Evolutionary conservation across 2,329 filamentous ascomycete species (phyloP).

Genomic region (Penicillium sp.): DNA sequence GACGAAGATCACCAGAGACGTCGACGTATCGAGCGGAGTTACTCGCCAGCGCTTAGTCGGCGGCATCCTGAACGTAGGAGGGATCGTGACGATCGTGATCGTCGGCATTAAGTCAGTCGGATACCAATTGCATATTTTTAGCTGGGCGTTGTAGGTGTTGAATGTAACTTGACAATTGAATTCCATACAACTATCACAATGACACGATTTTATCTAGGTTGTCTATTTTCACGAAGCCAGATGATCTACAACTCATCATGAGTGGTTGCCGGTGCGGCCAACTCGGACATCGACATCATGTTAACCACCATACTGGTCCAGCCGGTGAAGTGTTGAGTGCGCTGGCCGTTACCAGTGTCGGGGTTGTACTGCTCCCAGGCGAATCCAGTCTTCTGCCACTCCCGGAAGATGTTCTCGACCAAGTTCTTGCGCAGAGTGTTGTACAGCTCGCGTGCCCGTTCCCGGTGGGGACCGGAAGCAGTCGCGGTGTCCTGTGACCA

Average conservation of each 20-base stretch:
- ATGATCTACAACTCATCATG: constrained; percentile 53
- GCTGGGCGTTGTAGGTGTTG: constrained; percentile 9
- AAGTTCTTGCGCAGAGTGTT: constrained; percentile 76
- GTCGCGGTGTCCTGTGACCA: constrained; percentile 63
- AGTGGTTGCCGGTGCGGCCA: constrained; percentile 37
- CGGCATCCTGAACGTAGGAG: constrained; percentile 28
- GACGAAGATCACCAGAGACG: constrained; percentile 26
- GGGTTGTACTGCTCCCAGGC: constrained; percentile 99
- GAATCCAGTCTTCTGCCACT: constrained; percentile 90
- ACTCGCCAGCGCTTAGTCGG: constrained; percentile 25
- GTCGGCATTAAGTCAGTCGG: constrained; percentile 24
- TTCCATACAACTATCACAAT: constrained; percentile 5
- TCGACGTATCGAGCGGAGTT: constrained; percentile 25
- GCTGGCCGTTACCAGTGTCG: constrained; percentile 87
- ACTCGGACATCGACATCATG: constrained; percentile 90
- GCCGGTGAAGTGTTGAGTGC: constrained; percentile 96
- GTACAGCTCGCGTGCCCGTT: constrained; percentile 73
- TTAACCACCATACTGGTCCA: constrained; percentile 99
- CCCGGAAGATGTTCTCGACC: constrained; percentile 82
- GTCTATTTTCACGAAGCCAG: constrained; percentile 15
- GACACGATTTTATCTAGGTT: constrained; percentile 15
- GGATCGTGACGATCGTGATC: constrained; percentile 29
- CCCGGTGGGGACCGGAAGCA: constrained; percentile 64
- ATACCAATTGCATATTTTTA: constrained; percentile 4
- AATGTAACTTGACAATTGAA: constrained; percentile 4